Base-by-base conservation (phyloP, 2,329 filamentous ascomycete genomes). In the Monosporascus sp. region DNA sequence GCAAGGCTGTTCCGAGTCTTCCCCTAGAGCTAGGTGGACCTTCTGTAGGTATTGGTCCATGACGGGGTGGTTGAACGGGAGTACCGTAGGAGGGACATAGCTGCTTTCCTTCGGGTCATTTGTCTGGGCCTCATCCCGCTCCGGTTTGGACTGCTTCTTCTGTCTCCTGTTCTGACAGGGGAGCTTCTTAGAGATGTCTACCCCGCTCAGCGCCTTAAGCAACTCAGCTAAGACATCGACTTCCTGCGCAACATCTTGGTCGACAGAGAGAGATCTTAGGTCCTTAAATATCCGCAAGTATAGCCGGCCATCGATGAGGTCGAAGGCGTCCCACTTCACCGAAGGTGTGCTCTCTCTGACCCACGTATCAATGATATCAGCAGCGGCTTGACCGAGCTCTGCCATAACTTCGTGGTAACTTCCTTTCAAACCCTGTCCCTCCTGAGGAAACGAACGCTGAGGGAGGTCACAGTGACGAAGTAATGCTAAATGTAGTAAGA, bases 11-110 rank as follows among this genome's bases (percentile, higher is more conserved):
- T 66, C 56, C 22, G 67, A 62, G 5, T 53, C 56, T 20, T 58
- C 50, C 9, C 66, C 60, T 6, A 70, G 64, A 0, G 67, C 60
- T 11, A 80, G 58, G 11, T 71, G 63, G 14, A 80, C 69, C 5
- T 68, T 66, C 37, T 67, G 59, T n/a, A 82, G 61, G 54, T 75
- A 78, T 6, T 64, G 61, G 52, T 80, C 70, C 18, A 82, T 65
- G 5, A 75, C 64, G 0, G 72, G 68, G 43, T 81, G 76, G 2
- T 62, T 73, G 58, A 82, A 82, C 0, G 74, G 64, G 0, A 81
- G 65, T 5, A 80, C 70, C 8, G 59, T 51, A 5, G 64, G 51
- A 8, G 58, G 11, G 31, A 35, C 9, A 35, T 35, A 35, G 31
- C 31, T 35, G 31, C 11, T 35, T 35, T 35, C 31, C 11, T 35